Conservation (phyloP, 2,329 filamentous ascomycete genomes). For the Aspergillus bombycis region DNA sequence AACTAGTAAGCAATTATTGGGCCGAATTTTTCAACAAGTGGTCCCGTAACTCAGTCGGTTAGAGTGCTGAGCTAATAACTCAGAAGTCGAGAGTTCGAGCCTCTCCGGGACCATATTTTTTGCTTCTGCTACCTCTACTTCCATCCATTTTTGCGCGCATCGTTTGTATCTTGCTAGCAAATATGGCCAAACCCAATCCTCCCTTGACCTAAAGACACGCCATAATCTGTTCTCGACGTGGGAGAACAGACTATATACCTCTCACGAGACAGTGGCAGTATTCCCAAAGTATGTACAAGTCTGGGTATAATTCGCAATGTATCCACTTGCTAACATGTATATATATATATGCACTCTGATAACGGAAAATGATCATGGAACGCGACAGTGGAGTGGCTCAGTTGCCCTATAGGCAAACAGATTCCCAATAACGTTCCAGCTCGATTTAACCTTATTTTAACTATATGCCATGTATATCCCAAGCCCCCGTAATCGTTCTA, state of each 20-base stretch:
- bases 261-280: too few species aligned
- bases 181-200: not conserved
- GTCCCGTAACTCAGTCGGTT: slow-evolving; percentile 6
- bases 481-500: slow-evolving; percentile 11
- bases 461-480: not conserved
- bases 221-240: not conserved
- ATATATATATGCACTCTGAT: not conserved
- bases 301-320: not conserved
- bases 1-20: rapidly evolving
- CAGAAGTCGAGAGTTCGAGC: slow-evolving; percentile 8
- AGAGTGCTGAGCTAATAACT: slow-evolving; percentile 7
- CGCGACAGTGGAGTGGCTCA: not conserved
- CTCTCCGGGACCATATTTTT: not conserved
- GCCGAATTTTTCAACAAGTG: rapidly evolving
- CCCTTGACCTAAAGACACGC: not conserved
- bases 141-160: not conserved
- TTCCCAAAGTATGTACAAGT: not conserved
- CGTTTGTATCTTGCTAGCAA: not conserved
- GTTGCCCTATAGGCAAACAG: not conserved
- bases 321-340: not conserved
- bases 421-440: not conserved
- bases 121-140: not conserved
- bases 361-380: not conserved
- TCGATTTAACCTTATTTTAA: not conserved
- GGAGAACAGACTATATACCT: not conserved